These are phyloP conservation scores for Odontarrhena argentea DNA, from an alignment of 345 rosid species.

Conservation along the genomic window DNA sequence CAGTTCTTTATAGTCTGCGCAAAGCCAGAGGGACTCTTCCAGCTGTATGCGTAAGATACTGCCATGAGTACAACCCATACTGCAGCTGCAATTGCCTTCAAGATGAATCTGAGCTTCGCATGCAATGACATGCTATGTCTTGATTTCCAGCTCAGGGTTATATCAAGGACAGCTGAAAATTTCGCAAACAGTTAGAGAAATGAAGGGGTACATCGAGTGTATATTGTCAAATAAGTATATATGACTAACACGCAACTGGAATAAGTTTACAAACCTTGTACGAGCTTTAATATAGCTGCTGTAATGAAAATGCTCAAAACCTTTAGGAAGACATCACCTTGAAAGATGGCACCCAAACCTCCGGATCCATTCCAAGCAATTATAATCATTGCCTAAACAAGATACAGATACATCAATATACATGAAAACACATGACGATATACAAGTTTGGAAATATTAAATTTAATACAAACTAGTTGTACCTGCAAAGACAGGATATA, in stretches of 20 bases:
- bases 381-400: constrained; percentile 62
- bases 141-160: constrained; percentile 56
- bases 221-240: background rate
- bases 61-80: constrained; percentile 57
- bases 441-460: constrained; percentile 15
- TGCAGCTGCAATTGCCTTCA: constrained; percentile 54
- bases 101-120: constrained; percentile 53
- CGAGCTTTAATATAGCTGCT: constrained; percentile 61
- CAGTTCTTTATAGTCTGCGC: constrained; percentile 52
- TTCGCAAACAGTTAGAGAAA: constrained; percentile 18
- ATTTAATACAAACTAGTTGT: constrained; percentile 3
- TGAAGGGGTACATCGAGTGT: background rate
- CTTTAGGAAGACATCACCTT: constrained; percentile 56
- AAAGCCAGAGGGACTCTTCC: constrained; percentile 53
- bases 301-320: constrained; percentile 70
- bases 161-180: constrained; percentile 57
- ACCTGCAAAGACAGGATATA: constrained; percentile 61
- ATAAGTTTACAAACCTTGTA: constrained; percentile 48
- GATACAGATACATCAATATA: constrained; percentile 30
- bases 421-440: constrained; percentile 14
- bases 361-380: constrained; percentile 69
- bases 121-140: constrained; percentile 52
- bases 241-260: constrained; percentile 4
- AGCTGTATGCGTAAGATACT: constrained; percentile 56
- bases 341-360: constrained; percentile 44